Evolutionary conservation across 345 rosid genomes (phyloP).

Genomic region (Stellera chamaejasme): DNA sequence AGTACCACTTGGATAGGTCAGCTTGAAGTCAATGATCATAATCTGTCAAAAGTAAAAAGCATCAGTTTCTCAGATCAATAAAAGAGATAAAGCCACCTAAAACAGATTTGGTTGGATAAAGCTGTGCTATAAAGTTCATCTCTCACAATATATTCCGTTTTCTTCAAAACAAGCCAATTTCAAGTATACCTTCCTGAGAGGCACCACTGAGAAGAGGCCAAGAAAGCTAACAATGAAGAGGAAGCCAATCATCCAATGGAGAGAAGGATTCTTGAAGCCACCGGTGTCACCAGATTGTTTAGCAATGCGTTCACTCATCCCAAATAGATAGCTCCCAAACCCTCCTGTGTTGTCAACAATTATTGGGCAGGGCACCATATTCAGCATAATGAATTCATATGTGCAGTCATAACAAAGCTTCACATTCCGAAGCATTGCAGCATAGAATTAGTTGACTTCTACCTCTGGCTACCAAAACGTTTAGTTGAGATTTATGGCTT

Average conservation of each 20-base stretch:
- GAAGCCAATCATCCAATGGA: constrained; percentile 73
- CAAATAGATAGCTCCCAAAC: constrained; percentile 69
- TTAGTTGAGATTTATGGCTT: too few relatives aligned
- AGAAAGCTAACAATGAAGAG: constrained; percentile 84
- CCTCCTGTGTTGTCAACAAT: constrained; percentile 35
- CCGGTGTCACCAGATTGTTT: constrained; percentile 29
- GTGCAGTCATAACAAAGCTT: too few relatives aligned
- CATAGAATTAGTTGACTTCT: too few relatives aligned
- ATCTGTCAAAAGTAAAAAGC: constrained; percentile 30
- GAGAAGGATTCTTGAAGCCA: constrained; percentile 40
- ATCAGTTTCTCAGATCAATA: too few relatives aligned
- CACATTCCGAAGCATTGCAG: too few relatives aligned
- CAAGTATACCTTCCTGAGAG: constrained; percentile 61
- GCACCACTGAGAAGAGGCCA: constrained; percentile 77
- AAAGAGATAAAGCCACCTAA: too few relatives aligned
- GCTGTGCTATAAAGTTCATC: not conserved
- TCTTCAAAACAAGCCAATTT: constrained; percentile 5
- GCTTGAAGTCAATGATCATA: constrained; percentile 68
- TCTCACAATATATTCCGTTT: not conserved
- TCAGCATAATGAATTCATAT: too few relatives aligned
- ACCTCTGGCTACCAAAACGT: too few relatives aligned
- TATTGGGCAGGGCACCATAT: too few relatives aligned
- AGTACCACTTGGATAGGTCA: constrained; percentile 79
- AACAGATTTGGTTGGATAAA: too few relatives aligned
- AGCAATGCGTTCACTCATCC: constrained; percentile 63